These are phyloP conservation scores for Alternaria triticimaculans DNA, from an alignment of 2,329 filamentous ascomycete species.

Conservation along the genomic window DNA sequence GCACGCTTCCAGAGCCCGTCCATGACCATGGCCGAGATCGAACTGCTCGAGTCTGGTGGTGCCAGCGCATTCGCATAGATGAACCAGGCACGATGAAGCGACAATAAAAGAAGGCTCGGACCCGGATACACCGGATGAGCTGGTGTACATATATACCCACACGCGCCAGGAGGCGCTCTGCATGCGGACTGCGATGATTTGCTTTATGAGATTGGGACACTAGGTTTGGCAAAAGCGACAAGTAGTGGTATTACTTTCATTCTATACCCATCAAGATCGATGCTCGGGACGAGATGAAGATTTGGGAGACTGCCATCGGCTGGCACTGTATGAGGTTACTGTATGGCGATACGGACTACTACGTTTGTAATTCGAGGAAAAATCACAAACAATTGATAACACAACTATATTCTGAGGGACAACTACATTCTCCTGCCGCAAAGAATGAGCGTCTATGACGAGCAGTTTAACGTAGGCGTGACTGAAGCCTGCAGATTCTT, in stretches of 20 bases:
- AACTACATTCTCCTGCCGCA: neutral
- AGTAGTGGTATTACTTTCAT: constrained; percentile 27
- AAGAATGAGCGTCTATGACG: neutral
- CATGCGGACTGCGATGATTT: constrained; percentile 9
- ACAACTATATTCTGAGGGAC: neutral
- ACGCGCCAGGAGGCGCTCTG: constrained; percentile 14
- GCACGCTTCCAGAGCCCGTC: constrained; percentile 77
- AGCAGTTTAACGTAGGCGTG: neutral
- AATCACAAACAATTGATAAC: constrained; percentile 9
- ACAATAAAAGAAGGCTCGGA: constrained; percentile 19
- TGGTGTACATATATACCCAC: constrained; percentile 31
- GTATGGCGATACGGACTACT: constrained; percentile 11
- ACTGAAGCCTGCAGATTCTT: neutral
- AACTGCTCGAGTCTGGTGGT: constrained; percentile 92
- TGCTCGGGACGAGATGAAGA: constrained; percentile 20
- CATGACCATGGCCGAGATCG: constrained; percentile 84
- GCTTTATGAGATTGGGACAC: constrained; percentile 1
- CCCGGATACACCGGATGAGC: constrained; percentile 21
- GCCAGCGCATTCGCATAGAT: constrained; percentile 67
- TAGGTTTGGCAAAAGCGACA: constrained; percentile 23
- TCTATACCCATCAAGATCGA: constrained; percentile 40
- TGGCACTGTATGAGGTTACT: constrained; percentile 13
- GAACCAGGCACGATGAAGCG: constrained; percentile 10
- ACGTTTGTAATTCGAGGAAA: constrained; percentile 14
- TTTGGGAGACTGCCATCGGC: constrained; percentile 13